These are phyloP conservation scores for Candida railenensis DNA, from an alignment of 805 yeast genomes.

Conservation along the genomic window DNA sequence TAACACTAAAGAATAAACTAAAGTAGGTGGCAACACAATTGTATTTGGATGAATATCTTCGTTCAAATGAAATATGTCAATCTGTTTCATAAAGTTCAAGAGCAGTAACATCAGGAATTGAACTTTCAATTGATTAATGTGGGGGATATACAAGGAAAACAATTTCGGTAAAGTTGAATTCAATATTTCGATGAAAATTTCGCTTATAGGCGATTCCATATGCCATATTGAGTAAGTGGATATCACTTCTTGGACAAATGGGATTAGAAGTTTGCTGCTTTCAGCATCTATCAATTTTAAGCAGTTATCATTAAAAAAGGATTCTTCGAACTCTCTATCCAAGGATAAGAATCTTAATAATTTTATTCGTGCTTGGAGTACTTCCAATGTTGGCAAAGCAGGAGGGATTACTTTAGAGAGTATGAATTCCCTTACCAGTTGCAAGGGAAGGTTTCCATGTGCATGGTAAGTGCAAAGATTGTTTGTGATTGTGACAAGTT, in stretches of 20 bases:
- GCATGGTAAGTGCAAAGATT: constrained; percentile 9
- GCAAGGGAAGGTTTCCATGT: constrained; percentile 11
- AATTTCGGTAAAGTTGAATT: not conserved
- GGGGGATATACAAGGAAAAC: not conserved
- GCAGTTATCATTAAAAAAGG: not conserved
- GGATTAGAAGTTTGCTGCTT: not conserved
- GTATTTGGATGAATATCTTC: constrained; percentile 9
- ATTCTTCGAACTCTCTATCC: not conserved
- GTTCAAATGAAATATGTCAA: constrained; percentile 8
- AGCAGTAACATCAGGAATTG: constrained; percentile 12
- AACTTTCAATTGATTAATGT: not conserved
- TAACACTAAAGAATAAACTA: constrained; percentile 38
- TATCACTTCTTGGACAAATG: constrained; percentile 6
- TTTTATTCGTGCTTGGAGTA: constrained; percentile 8
- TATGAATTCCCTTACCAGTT: constrained; percentile 19
- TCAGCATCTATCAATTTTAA: not conserved
- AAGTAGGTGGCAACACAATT: constrained; percentile 38
- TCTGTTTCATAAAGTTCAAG: constrained; percentile 13
- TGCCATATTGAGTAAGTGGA: constrained; percentile 9
- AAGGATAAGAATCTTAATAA: constrained; percentile 9
- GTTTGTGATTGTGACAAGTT: constrained; percentile 11
- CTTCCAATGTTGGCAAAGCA: constrained; percentile 2
- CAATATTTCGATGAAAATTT: not conserved
- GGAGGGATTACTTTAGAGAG: constrained; percentile 6
- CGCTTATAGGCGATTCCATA: not conserved